These are phyloP conservation scores for Nakazawaea pomicola DNA, from an alignment of 805 yeast species.

Conservation along the genomic window DNA sequence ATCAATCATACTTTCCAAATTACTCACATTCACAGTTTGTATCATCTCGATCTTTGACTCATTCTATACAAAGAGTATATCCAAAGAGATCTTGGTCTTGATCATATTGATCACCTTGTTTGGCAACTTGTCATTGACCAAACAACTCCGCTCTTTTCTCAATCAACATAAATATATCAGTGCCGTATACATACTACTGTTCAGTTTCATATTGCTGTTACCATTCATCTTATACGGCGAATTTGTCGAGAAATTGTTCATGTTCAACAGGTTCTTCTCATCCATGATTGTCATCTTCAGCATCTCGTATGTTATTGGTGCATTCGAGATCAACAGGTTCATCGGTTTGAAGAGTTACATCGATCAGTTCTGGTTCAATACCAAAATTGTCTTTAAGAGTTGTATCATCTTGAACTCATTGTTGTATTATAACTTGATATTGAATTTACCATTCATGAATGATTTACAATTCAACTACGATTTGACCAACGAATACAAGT, in stretches of 20 bases:
- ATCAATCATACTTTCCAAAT: background rate
- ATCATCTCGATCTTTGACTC: constrained; percentile 1
- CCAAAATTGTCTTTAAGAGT: background rate
- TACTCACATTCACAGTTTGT: background rate
- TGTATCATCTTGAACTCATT: background rate
- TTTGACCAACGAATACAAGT: background rate
- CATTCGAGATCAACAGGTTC: background rate
- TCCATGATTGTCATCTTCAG: constrained; percentile 4
- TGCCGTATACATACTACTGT: background rate
- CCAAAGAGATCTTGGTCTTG: constrained; percentile 1
- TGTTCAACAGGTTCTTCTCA: background rate
- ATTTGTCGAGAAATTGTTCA: background rate
- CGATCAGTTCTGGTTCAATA: background rate
- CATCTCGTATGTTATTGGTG: constrained; percentile 3
- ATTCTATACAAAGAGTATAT: background rate
- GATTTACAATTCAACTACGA: background rate
- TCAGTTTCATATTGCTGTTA: background rate
- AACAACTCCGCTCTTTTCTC: background rate
- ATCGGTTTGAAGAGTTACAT: background rate
- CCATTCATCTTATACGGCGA: constrained; percentile 5
- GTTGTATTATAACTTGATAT: background rate
- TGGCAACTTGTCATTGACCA: background rate
- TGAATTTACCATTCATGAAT: constrained; percentile 4
- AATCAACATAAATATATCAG: background rate
- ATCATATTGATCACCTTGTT: background rate